Evolutionary conservation across 768 basidiomycete species (phyloP).

Genomic region (Cystofilobasidium ferigula): DNA sequence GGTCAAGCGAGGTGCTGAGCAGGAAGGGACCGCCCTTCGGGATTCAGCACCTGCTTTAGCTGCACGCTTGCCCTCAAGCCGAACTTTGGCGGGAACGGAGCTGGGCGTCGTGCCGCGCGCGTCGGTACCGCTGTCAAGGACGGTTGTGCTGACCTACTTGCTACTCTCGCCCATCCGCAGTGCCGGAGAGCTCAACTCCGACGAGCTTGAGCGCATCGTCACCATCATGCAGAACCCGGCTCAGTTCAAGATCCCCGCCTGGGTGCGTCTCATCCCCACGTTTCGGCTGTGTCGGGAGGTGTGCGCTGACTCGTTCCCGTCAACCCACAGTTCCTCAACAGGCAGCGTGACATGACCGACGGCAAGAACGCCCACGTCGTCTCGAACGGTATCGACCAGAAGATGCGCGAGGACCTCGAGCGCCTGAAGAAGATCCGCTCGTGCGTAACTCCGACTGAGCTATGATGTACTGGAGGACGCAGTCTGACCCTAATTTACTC

Average conservation of each 20-base stretch:
- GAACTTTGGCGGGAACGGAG: no score
- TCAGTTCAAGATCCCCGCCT: constrained; percentile 64
- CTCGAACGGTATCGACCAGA: constrained; percentile 37
- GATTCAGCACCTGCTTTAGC: no score
- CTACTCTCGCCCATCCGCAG: constrained; percentile 41
- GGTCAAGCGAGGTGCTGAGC: no score
- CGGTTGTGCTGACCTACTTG: not conserved
- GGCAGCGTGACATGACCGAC: constrained; percentile 94
- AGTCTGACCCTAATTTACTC: no score
- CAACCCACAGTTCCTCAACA: constrained; percentile 64
- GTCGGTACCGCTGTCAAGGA: no score
- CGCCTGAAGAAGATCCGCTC: constrained; percentile 95
- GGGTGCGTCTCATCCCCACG: no score
- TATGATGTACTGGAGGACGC: no score
- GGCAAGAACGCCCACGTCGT: constrained; percentile 77
- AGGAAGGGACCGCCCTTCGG: no score
- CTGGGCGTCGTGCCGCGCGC: no score
- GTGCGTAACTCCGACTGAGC: constrained; percentile 46
- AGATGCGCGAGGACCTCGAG: constrained; percentile 95
- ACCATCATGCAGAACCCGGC: constrained; percentile 99
- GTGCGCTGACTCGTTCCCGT: not conserved
- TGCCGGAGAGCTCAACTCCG: constrained; percentile 97
- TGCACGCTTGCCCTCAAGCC: no score
- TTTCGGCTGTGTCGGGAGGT: no score
- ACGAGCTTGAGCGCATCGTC: constrained; percentile 96